Evolutionary conservation across 345 rosid species (phyloP), one percentile per base, ranked within the genome.

Genomic region (Corchorus capsularis): DNA sequence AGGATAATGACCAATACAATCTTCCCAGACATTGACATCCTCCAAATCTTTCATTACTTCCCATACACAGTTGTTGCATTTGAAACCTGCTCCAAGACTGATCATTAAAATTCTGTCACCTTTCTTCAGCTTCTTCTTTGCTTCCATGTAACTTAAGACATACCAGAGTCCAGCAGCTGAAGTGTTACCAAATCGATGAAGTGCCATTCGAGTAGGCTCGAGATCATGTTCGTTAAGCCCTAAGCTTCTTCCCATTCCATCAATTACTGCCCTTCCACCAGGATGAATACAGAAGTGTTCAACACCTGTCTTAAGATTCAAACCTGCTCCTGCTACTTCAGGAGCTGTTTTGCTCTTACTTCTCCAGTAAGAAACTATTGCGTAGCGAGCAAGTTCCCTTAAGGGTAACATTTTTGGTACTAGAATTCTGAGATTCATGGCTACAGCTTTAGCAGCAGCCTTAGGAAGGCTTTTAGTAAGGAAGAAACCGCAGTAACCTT

Each of bases 91-190:
- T 45, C 93, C 91, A 6, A 88, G 80, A 75, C 93, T 82, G 39
- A 90, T 84, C 93, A 90, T 88, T 71, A 90, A 74, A 55, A 85
- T 75, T 75, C 62, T 82, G n/a, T 84, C 89, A 15, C 87, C 27
- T 27, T 27, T 27, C 27, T 27, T 27, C 27, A 27, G 27, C 27
- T 1, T 27, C 1, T 27, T 27, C 27, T 27, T 27, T 0, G 27
- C 27, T 27, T 27, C 27, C 27, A 27, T 27, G 27, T 27, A 27
- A 27, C 88, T 89, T 63, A 89, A 77, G 52, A 92, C 97, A 72
- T 94, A 94, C 98, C 98, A 94, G 6, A 92, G 79, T 55, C 98
- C 91, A 27, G 93, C 85, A 4, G 97, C 91, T 2, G 98, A 94
- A 8, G 98, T 94, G 89, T 94, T 94, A 8, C 98, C 97, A 39